phyloP scores from a whole-genome alignment of 495 filamentous ascomycete genomes.

The Aspergillus asperescens region DNA sequence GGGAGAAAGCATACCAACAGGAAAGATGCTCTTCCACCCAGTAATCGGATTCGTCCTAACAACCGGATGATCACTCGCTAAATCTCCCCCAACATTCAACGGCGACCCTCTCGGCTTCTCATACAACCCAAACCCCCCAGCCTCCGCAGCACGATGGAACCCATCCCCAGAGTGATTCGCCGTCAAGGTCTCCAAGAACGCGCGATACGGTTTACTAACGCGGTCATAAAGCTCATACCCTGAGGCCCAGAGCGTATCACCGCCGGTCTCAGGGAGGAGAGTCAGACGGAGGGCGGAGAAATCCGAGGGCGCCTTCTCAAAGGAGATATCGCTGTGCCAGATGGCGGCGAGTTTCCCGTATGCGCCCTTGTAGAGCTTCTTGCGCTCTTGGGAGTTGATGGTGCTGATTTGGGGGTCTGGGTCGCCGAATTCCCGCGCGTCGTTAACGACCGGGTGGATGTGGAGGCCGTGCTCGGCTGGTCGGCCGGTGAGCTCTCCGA shows the following conservation, averaged over 20 bases:
- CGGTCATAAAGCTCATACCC: conserved; percentile 73
- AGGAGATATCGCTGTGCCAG: conserved; percentile 63
- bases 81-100: conserved; percentile 51
- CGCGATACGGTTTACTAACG: conserved; percentile 53
- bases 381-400: conserved; percentile 54
- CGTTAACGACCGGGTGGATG: conserved; percentile 64
- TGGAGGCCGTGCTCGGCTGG: conserved; percentile 54
- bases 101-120: conserved; percentile 53
- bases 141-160: conserved; percentile 19
- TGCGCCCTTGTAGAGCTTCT: conserved; percentile 38
- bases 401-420: conserved; percentile 62
- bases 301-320: conserved; percentile 56
- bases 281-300: conserved; percentile 52
- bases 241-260: conserved; percentile 63
- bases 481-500: conserved; percentile 57
- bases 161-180: conserved; percentile 42
- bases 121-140: conserved; percentile 45
- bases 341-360: conserved; percentile 19
- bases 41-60: conserved; percentile 72
- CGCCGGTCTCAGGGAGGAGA: conserved; percentile 57
- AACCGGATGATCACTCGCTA: conserved; percentile 59
- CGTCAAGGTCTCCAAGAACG: conserved; percentile 60
- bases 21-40: conserved; percentile 73
- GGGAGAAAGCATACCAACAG: conserved; percentile 33
- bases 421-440: conserved; percentile 37